A percentile compares a stretch with the other conserved stretches of the same genome.
These are phyloP conservation scores for Yarrowia galli DNA, from an alignment of 1,139 yeast species.

Conservation along the genomic window DNA sequence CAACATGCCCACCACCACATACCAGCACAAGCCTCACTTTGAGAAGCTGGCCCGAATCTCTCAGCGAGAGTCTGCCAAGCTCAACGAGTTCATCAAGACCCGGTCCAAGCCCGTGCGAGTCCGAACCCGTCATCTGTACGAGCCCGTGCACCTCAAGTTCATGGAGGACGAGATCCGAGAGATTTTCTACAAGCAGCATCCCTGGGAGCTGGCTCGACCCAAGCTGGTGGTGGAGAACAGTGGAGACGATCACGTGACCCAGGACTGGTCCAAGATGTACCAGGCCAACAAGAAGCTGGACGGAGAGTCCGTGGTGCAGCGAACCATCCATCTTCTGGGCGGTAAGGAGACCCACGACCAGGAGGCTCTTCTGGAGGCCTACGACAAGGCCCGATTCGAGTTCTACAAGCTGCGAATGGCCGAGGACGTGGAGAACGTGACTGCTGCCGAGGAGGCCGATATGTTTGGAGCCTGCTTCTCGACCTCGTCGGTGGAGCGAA, in stretches of 20 bases:
- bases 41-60: slow-evolving; percentile 48
- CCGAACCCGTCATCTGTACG: slow-evolving; percentile 55
- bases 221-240: slow-evolving; percentile 79
- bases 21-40: slow-evolving; percentile 58
- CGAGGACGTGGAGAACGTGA: slow-evolving; percentile 76
- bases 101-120: slow-evolving; percentile 50
- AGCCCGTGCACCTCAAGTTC: slow-evolving; percentile 69
- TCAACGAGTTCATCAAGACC: slow-evolving; percentile 58
- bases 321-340: slow-evolving; percentile 75
- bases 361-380: slow-evolving; percentile 65
- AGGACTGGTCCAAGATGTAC: slow-evolving; percentile 80
- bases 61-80: slow-evolving; percentile 41
- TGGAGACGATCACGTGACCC: slow-evolving; percentile 60
- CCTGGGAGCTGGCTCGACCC: slow-evolving; percentile 98
- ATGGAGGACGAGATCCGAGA: slow-evolving; percentile 84
- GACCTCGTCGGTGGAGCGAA: slow-evolving; percentile 66
- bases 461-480: slow-evolving; percentile 85
- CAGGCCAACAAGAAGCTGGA: slow-evolving; percentile 79
- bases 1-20: slow-evolving; percentile 75
- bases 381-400: slow-evolving; percentile 85
- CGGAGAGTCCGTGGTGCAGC: slow-evolving; percentile 94
- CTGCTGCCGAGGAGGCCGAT: slow-evolving; percentile 80
- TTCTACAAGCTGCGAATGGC: slow-evolving; percentile 85
- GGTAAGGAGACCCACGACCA: slow-evolving; percentile 46
- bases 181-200: slow-evolving; percentile 88